A percentile compares a stretch with the other conserved stretches of the same genome.
phyloP scores from a whole-genome alignment of 305 asterid species.

The Solanum chacoense region DNA sequence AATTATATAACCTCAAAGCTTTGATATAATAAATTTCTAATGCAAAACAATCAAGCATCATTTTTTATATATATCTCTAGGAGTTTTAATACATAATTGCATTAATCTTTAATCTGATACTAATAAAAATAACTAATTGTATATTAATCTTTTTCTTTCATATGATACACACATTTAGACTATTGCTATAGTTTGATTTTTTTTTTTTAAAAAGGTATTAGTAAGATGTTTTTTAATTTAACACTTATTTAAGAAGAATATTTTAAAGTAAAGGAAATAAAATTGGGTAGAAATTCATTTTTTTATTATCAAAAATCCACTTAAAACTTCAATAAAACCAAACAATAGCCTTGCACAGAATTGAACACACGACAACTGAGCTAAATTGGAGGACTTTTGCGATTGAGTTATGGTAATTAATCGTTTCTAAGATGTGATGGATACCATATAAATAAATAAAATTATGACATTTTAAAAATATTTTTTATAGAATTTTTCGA shows the following conservation, averaged over 20 bases:
- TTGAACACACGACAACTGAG: background rate
- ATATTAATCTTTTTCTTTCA: too few species aligned
- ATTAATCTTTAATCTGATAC: too few species aligned
- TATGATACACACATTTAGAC: background rate
- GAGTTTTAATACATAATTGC: too few species aligned
- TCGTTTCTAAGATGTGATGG: background rate
- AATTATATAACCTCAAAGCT: background rate
- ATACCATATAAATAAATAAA: too few species aligned
- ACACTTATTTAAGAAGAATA: background rate
- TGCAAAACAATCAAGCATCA: background rate
- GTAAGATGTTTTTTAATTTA: background rate
- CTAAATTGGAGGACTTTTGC: background rate
- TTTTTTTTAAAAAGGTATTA: too few species aligned
- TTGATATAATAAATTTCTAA: too few species aligned
- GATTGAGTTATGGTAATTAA: background rate
- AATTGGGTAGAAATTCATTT: background rate
- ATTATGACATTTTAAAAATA: too few species aligned
- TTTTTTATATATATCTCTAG: background rate
- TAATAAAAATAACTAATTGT: too few species aligned
- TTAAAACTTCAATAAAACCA: background rate
- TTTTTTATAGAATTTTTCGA: background rate
- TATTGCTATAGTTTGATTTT: background rate
- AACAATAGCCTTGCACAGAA: background rate
- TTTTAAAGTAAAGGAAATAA: background rate
- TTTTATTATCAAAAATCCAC: background rate